These are phyloP conservation scores for Colletotrichum navitas DNA, from an alignment of 2,329 filamentous ascomycete species.

Conservation along the genomic window DNA sequence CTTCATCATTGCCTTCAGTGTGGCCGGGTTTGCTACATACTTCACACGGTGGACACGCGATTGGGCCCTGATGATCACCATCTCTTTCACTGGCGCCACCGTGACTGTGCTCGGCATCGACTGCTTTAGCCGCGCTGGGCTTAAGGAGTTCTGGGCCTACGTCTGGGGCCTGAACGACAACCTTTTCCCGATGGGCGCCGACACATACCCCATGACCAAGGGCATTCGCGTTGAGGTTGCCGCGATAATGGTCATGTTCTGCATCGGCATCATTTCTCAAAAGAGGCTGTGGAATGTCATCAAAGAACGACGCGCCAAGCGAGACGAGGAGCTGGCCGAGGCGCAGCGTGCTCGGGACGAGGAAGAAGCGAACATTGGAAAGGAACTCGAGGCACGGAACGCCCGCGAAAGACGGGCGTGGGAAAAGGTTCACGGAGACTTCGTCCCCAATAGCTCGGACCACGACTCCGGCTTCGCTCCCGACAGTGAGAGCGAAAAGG, in stretches of 20 bases:
- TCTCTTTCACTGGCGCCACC: conserved; percentile 86
- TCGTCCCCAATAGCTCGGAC: conserved; percentile 52
- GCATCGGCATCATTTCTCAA: conserved; percentile 86
- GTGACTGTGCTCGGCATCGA: conserved; percentile 86
- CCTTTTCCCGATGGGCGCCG: conserved; percentile 81
- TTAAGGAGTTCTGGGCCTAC: conserved; percentile 97
- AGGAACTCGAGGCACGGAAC: conserved; percentile 72
- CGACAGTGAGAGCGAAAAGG: conserved; percentile 62
- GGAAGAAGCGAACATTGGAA: conserved; percentile 78
- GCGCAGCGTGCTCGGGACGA: conserved; percentile 67
- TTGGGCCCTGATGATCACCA: conserved; percentile 81
- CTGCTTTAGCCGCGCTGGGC: conserved; percentile 87
- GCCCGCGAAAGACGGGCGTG: conserved; percentile 75
- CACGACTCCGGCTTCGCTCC: conserved; percentile 63
- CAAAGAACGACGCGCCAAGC: conserved; percentile 69
- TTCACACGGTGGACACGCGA: conserved; percentile 83
- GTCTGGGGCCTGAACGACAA: conserved; percentile 86
- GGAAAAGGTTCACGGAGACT: conserved; percentile 82
- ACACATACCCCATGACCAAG: conserved; percentile 86
- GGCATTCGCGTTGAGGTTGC: conserved; percentile 90
- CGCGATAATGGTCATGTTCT: conserved; percentile 78
- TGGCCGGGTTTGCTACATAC: conserved; percentile 78
- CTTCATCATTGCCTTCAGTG: conserved; percentile 80
- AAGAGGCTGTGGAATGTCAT: conserved; percentile 88
- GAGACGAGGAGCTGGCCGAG: conserved; percentile 62